Percentiles rank a stretch among this genome's conserved stretches.
Evolutionary conservation across 1,284 basidiomycete species (phyloP).

Genomic region (Papiliotrema fonsecae): DNA sequence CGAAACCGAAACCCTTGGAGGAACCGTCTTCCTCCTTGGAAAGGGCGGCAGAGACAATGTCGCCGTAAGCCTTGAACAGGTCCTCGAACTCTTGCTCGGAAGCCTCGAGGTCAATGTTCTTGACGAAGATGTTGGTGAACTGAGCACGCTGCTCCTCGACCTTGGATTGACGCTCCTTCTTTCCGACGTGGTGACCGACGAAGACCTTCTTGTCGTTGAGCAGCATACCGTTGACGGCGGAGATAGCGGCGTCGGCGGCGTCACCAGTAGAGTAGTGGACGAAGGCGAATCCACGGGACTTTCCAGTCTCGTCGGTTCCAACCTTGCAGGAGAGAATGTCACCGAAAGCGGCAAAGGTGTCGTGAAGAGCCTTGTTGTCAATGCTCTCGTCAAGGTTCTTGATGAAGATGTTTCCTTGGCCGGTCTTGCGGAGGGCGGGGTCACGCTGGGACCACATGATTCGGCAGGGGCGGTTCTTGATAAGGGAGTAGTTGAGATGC

Average conservation of each 20-base stretch:
- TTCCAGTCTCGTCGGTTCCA: slow-evolving; percentile 86
- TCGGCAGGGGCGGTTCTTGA: slow-evolving; percentile 97
- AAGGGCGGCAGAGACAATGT: slow-evolving; percentile 83
- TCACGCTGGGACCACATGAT: slow-evolving; percentile 99
- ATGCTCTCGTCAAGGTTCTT: slow-evolving; percentile 98
- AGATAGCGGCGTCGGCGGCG: slow-evolving; percentile 92
- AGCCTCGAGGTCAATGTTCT: slow-evolving; percentile 85
- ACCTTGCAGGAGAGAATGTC: slow-evolving; percentile 99
- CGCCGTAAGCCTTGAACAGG: slow-evolving; percentile 75
- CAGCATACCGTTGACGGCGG: slow-evolving; percentile 98
- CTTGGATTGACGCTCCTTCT: slow-evolving; percentile 98
- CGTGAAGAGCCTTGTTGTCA: slow-evolving; percentile 99
- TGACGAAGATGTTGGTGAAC: slow-evolving; percentile 98
- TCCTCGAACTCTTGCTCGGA: slow-evolving; percentile 82
- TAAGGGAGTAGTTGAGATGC: slow-evolving; percentile 98
- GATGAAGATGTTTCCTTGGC: slow-evolving; percentile 99
- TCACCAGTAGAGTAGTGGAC: slow-evolving; percentile 99
- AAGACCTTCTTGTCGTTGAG: slow-evolving; percentile 99
- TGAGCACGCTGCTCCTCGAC: slow-evolving; percentile 94
- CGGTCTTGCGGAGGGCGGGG: slow-evolving; percentile 97
- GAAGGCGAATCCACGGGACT: slow-evolving; percentile 91
- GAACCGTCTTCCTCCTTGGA: slow-evolving; percentile 78
- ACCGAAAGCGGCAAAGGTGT: slow-evolving; percentile 98
- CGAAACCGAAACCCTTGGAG: slow-evolving; percentile 93
- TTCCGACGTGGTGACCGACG: slow-evolving; percentile 95